Evolutionary conservation across 768 basidiomycete genomes (phyloP).

Genomic region (Psilocybe sp.): DNA sequence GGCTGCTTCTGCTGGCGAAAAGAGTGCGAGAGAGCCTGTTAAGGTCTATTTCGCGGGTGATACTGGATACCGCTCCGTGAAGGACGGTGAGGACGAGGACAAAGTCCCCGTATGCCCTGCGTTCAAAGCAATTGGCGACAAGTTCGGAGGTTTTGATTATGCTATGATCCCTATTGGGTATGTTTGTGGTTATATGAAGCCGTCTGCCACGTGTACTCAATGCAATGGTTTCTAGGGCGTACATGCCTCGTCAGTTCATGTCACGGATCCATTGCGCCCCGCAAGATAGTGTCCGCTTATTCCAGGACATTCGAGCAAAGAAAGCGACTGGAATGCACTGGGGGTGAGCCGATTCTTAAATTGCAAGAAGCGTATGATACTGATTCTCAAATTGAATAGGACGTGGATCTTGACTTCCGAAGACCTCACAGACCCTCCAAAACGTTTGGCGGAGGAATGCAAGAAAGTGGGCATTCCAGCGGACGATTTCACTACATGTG

Average conservation of each 20-base stretch:
- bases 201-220: slow-evolving; percentile 16
- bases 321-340: slow-evolving; percentile 70
- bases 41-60: slow-evolving; percentile 69
- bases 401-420: slow-evolving; percentile 53
- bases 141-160: slow-evolving; percentile 62
- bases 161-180: slow-evolving; percentile 71
- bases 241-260: slow-evolving; percentile 52
- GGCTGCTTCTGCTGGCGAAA: too few relatives aligned
- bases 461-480: slow-evolving; percentile 49
- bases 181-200: slow-evolving; percentile 3
- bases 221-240: slow-evolving; percentile 41
- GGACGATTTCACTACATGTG: slow-evolving; percentile 53
- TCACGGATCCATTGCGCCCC: slow-evolving; percentile 65
- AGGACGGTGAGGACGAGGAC: slow-evolving; percentile 45
- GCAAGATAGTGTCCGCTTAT: slow-evolving; percentile 64
- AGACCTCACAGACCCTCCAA: slow-evolving; percentile 60
- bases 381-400: too few relatives aligned
- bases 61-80: slow-evolving; percentile 57
- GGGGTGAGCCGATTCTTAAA: slow-evolving; percentile 38
- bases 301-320: slow-evolving; percentile 59
- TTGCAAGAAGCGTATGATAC: too few relatives aligned
- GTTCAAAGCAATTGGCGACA: slow-evolving; percentile 67
- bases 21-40: slow-evolving; percentile 11
- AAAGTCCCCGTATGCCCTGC: slow-evolving; percentile 64
- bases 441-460: slow-evolving; percentile 48